Evolutionary conservation across 306 rosid species (phyloP).

Genomic region (Pyrus communis): DNA sequence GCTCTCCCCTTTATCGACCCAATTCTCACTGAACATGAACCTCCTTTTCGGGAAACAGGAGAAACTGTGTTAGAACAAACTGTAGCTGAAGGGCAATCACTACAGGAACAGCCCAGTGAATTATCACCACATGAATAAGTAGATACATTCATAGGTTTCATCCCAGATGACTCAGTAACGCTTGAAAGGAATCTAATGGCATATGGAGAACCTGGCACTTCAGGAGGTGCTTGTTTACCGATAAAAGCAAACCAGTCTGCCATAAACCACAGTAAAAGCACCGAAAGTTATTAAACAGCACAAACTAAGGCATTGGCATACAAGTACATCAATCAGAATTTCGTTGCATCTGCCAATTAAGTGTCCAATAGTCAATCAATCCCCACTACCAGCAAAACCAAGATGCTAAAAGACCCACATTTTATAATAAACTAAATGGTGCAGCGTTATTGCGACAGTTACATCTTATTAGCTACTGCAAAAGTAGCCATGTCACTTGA

Average conservation of each 20-base stretch:
- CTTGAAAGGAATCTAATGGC: conserved; percentile 57
- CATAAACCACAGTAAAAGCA: conserved; percentile 23
- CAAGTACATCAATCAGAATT: neutral
- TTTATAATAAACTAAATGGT: neutral
- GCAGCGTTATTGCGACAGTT: neutral
- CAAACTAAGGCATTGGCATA: conserved; percentile 3
- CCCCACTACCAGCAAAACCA: neutral
- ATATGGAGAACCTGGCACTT: conserved; percentile 74
- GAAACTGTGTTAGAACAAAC: conserved; percentile 61
- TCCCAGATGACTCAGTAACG: conserved; percentile 48
- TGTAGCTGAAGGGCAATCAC: conserved; percentile 86
- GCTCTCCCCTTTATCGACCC: conserved; percentile 71
- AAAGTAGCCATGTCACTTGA: neutral
- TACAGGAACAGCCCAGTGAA: conserved; percentile 96
- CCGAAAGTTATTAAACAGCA: conserved; percentile 8
- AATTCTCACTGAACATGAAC: conserved; percentile 66
- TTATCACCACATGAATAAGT: conserved; percentile 82
- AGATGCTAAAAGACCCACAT: neutral
- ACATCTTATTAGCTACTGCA: neutral
- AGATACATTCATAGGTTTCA: conserved; percentile 90
- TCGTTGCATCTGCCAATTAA: neutral
- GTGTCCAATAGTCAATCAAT: neutral
- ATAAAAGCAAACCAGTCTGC: conserved; percentile 92
- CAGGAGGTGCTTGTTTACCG: conserved; percentile 59
- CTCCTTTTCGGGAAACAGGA: conserved; percentile 35